Conservation (phyloP, 2,329 filamentous ascomycete species). For the Coniochaeta pulveracea region DNA sequence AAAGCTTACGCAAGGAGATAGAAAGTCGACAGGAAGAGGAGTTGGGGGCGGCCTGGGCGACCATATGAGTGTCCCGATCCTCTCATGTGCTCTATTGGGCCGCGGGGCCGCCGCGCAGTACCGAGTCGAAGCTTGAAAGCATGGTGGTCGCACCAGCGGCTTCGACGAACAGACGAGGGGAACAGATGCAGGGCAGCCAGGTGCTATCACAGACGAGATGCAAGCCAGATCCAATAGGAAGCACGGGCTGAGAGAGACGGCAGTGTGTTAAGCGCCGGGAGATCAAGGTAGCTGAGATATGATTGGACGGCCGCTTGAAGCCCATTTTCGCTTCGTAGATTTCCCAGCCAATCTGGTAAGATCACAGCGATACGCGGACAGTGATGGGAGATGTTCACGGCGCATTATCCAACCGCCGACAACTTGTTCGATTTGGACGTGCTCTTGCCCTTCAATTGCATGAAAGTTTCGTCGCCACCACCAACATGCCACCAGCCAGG, state of each 20-base stretch:
- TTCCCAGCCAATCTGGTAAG: constrained; percentile 7
- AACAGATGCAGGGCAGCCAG: constrained; percentile 13
- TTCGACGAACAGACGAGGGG: constrained; percentile 5
- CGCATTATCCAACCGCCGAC: too few relatives aligned
- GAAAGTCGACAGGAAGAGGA: too few relatives aligned
- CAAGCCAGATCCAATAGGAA: constrained; percentile 14
- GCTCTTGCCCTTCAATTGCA: too few relatives aligned
- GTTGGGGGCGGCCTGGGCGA: too few relatives aligned
- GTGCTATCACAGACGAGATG: constrained; percentile 13
- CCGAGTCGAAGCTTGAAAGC: not conserved
- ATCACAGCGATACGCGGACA: not conserved
- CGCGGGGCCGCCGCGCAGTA: not conserved
- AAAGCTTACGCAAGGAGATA: too few relatives aligned
- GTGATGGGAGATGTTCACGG: too few relatives aligned
- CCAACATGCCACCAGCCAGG: too few relatives aligned
- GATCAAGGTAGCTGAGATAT: constrained; percentile 9
- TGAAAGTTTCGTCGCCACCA: too few relatives aligned
- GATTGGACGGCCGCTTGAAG: constrained; percentile 6
- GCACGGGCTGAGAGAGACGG: constrained; percentile 4
- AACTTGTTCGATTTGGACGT: too few relatives aligned
- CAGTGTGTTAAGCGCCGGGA: constrained; percentile 16
- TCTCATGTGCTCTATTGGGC: constrained; percentile 2
- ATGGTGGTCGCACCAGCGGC: constrained; percentile 4
- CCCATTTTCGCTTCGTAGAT: too few relatives aligned
- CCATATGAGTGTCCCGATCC: too few relatives aligned